Evolutionary conservation across 331 rosid genomes (phyloP).

Genomic region (Acacia pycnantha): DNA sequence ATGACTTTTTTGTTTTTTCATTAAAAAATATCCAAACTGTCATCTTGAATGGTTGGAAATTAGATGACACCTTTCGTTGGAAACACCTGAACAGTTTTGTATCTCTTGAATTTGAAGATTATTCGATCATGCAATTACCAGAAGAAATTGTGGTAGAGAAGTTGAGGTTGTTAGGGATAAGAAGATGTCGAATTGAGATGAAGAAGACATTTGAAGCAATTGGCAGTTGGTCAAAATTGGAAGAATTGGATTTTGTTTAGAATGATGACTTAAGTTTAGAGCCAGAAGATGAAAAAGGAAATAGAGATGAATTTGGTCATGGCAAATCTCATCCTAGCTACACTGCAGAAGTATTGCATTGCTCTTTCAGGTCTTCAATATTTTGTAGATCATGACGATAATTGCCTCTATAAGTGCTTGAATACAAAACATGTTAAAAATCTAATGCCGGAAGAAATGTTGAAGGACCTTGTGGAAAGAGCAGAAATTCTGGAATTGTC

Average conservation of each 20-base stretch:
- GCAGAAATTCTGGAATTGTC: not conserved
- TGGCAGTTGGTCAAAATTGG: too few species aligned
- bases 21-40: not conserved
- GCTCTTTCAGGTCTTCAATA: not conserved
- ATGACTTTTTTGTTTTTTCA: not conserved
- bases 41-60: not conserved
- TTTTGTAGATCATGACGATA: not conserved
- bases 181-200: not conserved
- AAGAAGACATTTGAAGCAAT: not conserved
- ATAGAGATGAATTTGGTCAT: not conserved
- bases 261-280: not conserved
- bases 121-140: not conserved
- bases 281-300: not conserved
- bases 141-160: not conserved
- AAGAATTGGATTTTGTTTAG: not conserved
- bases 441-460: not conserved
- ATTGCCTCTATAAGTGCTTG: too few species aligned
- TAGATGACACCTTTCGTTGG: not conserved
- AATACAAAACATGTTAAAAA: not conserved
- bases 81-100: not conserved
- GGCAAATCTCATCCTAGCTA: not conserved
- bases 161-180: not conserved
- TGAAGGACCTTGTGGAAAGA: not conserved
- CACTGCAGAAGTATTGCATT: not conserved
- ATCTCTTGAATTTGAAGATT: not conserved